These are phyloP conservation scores for Citrus maxima DNA, from an alignment of 345 rosid species.

Conservation along the genomic window DNA sequence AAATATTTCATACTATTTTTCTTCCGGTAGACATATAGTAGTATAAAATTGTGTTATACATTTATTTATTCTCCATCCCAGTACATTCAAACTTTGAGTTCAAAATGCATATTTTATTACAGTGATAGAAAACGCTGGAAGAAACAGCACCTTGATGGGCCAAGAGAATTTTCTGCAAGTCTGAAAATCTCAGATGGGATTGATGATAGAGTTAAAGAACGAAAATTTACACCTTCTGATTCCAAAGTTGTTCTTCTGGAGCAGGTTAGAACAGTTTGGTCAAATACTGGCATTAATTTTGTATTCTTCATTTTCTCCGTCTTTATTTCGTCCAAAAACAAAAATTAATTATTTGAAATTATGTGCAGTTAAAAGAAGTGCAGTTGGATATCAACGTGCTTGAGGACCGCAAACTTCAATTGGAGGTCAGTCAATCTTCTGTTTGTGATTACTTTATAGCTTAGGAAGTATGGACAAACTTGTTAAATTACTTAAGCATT, in stretches of 20 bases:
- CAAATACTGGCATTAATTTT: not conserved
- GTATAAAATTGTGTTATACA: not conserved
- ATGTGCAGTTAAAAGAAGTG: conserved; percentile 64
- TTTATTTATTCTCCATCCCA: not conserved
- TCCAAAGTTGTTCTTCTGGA: conserved; percentile 47
- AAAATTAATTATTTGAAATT: conserved; percentile 11
- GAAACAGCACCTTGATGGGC: conserved; percentile 47
- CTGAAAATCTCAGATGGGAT: conserved; percentile 44
- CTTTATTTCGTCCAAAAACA: not conserved
- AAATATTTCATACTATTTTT: not conserved
- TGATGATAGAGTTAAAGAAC: conserved; percentile 46
- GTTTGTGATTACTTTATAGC: conserved; percentile 5
- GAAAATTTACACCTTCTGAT: conserved; percentile 37
- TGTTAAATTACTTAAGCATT: not conserved
- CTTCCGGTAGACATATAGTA: not conserved
- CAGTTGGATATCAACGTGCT: conserved; percentile 47
- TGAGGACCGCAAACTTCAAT: conserved; percentile 42
- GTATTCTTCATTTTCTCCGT: not conserved
- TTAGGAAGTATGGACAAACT: not conserved
- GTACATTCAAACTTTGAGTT: not conserved
- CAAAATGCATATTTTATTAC: conserved; percentile 14
- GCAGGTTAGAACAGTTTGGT: conserved; percentile 53
- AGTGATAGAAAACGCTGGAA: conserved; percentile 57
- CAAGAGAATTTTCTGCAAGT: conserved; percentile 56
- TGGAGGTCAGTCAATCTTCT: conserved; percentile 50